These are phyloP conservation scores for Aphanomyces euteiches DNA, from an alignment of 352 stramenopile genomes.

Conservation along the genomic window DNA sequence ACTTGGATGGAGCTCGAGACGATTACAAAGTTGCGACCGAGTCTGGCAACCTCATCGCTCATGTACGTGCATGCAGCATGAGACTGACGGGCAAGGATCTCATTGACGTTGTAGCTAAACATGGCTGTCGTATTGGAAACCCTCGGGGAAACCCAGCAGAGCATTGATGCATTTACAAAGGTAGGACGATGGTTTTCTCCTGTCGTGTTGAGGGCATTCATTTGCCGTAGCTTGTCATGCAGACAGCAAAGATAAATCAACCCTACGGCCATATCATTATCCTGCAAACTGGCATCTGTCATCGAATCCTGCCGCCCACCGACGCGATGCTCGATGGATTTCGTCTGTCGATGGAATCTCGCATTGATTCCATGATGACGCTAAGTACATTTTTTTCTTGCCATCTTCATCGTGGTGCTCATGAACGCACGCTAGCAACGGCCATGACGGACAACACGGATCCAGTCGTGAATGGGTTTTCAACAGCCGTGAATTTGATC, in stretches of 20 bases:
- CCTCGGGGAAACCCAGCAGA: conserved; percentile 53
- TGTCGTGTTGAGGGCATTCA: background rate
- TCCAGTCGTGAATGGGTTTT: background rate
- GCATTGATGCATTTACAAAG: conserved; percentile 52
- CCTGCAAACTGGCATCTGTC: conserved; percentile 62
- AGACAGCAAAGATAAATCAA: background rate
- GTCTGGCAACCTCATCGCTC: no score
- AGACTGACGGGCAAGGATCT: background rate
- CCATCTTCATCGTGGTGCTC: background rate
- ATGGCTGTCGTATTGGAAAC: conserved; percentile 52
- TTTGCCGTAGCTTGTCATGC: conserved; percentile 37
- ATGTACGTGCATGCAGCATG: no score
- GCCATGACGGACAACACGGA: conserved; percentile 1
- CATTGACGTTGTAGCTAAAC: conserved; percentile 42
- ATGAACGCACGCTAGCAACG: background rate
- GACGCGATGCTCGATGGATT: conserved; percentile 38
- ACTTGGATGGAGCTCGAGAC: background rate
- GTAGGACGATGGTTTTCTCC: conserved; percentile 31
- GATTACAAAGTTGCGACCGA: background rate
- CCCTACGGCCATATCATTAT: conserved; percentile 26
- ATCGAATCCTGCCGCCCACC: conserved; percentile 60
- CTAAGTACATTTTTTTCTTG: background rate
- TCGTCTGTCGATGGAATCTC: background rate
- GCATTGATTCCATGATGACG: background rate
- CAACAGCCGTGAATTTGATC: background rate